phyloP scores from a whole-genome alignment of 805 yeast genomes.

The Phaffomyces antillensis region DNA sequence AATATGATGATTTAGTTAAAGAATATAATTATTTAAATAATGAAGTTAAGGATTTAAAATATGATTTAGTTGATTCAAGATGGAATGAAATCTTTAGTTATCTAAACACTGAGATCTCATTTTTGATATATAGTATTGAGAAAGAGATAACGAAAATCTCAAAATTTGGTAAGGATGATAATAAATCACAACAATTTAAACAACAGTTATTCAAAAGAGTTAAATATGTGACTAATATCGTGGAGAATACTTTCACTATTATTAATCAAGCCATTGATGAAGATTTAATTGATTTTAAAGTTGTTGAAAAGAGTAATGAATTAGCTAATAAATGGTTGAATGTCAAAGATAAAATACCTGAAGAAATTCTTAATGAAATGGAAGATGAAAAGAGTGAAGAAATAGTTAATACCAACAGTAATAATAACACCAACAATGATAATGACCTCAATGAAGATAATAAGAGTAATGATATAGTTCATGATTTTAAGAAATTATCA shows the following conservation, averaged over 20 bases:
- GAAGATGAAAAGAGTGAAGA: not conserved
- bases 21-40: slow-evolving; percentile 35
- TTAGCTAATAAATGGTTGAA: slow-evolving; percentile 30
- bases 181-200: slow-evolving; percentile 11
- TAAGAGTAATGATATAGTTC: slow-evolving; percentile 9
- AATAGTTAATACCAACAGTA: slow-evolving; percentile 1
- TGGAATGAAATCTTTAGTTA: slow-evolving; percentile 50
- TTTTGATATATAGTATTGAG: slow-evolving; percentile 22
- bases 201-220: slow-evolving; percentile 26
- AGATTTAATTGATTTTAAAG: slow-evolving; percentile 30
- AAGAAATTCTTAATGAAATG: slow-evolving; percentile 17
- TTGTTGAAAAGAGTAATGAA: slow-evolving; percentile 29
- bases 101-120: slow-evolving; percentile 35
- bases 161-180: slow-evolving; percentile 15
- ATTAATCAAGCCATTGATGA: slow-evolving; percentile 36
- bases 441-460: not conserved
- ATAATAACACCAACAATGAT: not conserved
- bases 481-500: slow-evolving; percentile 18
- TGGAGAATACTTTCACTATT: slow-evolving; percentile 31
- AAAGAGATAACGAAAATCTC: slow-evolving; percentile 20
- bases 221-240: slow-evolving; percentile 32
- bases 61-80: slow-evolving; percentile 41
- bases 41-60: slow-evolving; percentile 36
- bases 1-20: slow-evolving; percentile 32
- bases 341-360: slow-evolving; percentile 15